Evolutionary conservation across 345 rosid species (phyloP), one percentile per base, ranked within the genome.

Genomic region (Eucalyptus tenuipes): DNA sequence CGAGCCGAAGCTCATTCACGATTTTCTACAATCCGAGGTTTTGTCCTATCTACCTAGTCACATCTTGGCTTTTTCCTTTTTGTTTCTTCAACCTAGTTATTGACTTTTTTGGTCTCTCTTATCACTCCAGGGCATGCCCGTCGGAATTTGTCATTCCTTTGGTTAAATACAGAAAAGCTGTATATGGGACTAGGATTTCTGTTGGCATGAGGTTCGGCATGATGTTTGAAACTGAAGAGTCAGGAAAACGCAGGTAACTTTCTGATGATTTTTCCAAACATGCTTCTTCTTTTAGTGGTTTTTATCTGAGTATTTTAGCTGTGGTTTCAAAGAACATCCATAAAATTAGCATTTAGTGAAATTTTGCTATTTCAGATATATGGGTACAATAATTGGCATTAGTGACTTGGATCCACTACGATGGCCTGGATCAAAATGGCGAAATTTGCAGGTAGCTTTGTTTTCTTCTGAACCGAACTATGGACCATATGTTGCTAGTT

Each of bases 181-280:
- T 98, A 64, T 95, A 92, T 53, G 99, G 98, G 40, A 94, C 98
- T 87, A 98, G 96, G 91, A 92, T 97, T 87, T 97, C 99, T 13
- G 95, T 92, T 90, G 99, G 99, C 75, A 98, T 98, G 99, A 94
- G 99, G 90, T 98, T 98, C 88, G 99, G 99, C 68, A 98, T 98
- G 99, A 97, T 98, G 99, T 98, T 97, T 91, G 99, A 98, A 92
- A 97, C 99, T 10, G 99, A 98, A 86, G 99, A 98, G 90, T 96
- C 99, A 1, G 97, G 96, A 47, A 98, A 97, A 90, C 97, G 99
- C 85, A 94, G 99, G 99, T 96, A 88, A 91, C 85, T 59, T 90
- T 75, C 40, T 75, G 42, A 81, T 14, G 61, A 31, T 85, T 47
- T 85, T 52, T 18, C 87, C 25, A n/a, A 49, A 86, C 44, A 31